phyloP scores from a whole-genome alignment of 2,329 filamentous ascomycete genomes.

The Paradendryphiella salina region DNA sequence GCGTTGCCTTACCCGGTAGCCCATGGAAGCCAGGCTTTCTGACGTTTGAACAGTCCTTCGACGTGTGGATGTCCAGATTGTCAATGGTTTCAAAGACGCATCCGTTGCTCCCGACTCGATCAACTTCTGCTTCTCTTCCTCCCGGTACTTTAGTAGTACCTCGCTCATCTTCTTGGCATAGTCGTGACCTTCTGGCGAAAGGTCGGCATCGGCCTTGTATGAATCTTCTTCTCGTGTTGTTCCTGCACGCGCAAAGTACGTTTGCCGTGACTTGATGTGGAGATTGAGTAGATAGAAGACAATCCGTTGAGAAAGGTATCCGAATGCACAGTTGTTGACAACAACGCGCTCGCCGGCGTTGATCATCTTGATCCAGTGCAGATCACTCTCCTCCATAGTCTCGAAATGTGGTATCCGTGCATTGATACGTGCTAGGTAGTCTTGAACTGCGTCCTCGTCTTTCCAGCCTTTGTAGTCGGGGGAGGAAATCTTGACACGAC shows the following conservation, averaged over 20 bases:
- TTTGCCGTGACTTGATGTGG: constrained; percentile 92
- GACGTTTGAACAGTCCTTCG: constrained; percentile 89
- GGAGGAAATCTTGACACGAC: constrained; percentile 96
- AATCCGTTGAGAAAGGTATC: constrained; percentile 93
- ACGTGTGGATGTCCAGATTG: constrained; percentile 93
- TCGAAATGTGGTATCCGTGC: constrained; percentile 94
- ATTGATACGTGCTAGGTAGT: constrained; percentile 88
- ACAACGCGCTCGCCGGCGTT: constrained; percentile 92
- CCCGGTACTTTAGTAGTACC: constrained; percentile 77
- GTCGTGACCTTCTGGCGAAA: constrained; percentile 76
- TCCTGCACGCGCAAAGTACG: constrained; percentile 88
- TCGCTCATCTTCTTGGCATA: constrained; percentile 75
- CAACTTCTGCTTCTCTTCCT: constrained; percentile 74
- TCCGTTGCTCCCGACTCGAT: constrained; percentile 69
- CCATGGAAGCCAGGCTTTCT: constrained; percentile 74
- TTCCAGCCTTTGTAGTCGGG: constrained; percentile 96
- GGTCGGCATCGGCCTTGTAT: constrained; percentile 85
- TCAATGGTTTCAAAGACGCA: constrained; percentile 74
- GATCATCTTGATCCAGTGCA: constrained; percentile 99
- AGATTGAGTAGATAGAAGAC: constrained; percentile 98
- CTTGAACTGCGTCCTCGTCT: constrained; percentile 85
- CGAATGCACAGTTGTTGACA: constrained; percentile 96
- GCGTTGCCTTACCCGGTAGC: constrained; percentile 85
- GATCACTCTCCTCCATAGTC: constrained; percentile 89
- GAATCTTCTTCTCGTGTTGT: constrained; percentile 85